These are phyloP conservation scores for Kwoniella europaea DNA, from an alignment of 768 basidiomycete species.

Conservation along the genomic window DNA sequence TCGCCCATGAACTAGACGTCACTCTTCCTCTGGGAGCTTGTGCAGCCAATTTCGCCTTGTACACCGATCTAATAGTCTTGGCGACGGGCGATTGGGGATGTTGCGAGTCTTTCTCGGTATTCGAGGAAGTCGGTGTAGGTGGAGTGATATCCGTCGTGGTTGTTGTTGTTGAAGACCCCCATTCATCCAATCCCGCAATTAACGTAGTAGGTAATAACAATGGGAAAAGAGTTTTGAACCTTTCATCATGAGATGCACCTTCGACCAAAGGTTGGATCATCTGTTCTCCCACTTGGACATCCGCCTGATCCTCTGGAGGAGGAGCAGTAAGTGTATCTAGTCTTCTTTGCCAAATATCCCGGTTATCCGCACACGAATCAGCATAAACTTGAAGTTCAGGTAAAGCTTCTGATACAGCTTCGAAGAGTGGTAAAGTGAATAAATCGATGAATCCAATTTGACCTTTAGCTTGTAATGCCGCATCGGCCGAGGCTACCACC, in stretches of 20 bases:
- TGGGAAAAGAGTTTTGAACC: conserved; percentile 65
- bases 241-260: conserved; percentile 59
- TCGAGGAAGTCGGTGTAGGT: conserved; percentile 2
- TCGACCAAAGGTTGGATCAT: conserved; percentile 42
- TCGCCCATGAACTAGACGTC: conserved; percentile 11
- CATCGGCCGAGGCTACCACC: conserved; percentile 64
- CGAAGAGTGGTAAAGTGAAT: conserved; percentile 83
- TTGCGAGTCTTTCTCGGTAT: background rate
- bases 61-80: conserved; percentile 46
- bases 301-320: conserved; percentile 50
- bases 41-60: conserved; percentile 40
- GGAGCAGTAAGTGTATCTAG: conserved; percentile 51
- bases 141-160: background rate
- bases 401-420: conserved; percentile 72
- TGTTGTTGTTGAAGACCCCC: background rate
- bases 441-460: conserved; percentile 87
- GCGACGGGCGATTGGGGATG: conserved; percentile 28
- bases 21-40: conserved; percentile 18
- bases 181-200: conserved; percentile 30
- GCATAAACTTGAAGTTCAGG: conserved; percentile 79
- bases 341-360: conserved; percentile 70
- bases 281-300: conserved; percentile 13
- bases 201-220: conserved; percentile 64
- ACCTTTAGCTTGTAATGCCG: conserved; percentile 71
- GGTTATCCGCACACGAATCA: conserved; percentile 71